Base-by-base conservation (phyloP, 495 filamentous ascomycete genomes). In the Tetracladium setigerum region DNA sequence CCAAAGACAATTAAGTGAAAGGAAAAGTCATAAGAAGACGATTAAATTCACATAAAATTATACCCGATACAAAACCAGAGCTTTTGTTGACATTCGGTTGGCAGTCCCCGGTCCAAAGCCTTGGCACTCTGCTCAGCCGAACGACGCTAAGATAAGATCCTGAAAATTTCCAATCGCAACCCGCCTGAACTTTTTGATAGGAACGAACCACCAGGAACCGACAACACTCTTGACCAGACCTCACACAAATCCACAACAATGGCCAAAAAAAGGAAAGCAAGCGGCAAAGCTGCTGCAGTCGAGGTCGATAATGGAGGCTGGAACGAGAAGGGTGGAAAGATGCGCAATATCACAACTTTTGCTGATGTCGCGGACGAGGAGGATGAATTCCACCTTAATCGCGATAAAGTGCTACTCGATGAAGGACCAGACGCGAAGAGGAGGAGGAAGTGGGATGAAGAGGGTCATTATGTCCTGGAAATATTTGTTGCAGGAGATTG, bases 291-390 rank as follows among this genome's bases (percentile, higher is more conserved):
- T 14, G 53, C 59, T 8, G 50, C 59, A 9, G 61, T 58, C 35
- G 63, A 68, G 24, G 57, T 53, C 18, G 68, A 66, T 4, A 64
- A 74, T 8, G 69, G 68, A 44, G 70, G 76, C 30, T 68, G 74
- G 41, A 63, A 80, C 57, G 52, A 68, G 22, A 68, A 69, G 12
- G 73, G 77, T 36, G 73, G 70, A 47, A 75, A 77, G 51, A 63
- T 83, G 38, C 68, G 66, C 41, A 61, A 78, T 16, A 73, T 87
- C 54, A 72, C 70, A 43, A 76, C 81, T n/a, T 90, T 83, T 67
- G 78, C 86, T 61, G 83, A 91, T 58, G 83, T 95, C 53, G 88
- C 90, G 56, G 82, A 94, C 59, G 91, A 88, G 1, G 87, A 94
- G 57, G 92, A 98, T 66, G 89, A 92, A 50, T 95, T 95, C 65